Base-by-base conservation (phyloP, 345 rosid species). In the Lepidium africanum region DNA sequence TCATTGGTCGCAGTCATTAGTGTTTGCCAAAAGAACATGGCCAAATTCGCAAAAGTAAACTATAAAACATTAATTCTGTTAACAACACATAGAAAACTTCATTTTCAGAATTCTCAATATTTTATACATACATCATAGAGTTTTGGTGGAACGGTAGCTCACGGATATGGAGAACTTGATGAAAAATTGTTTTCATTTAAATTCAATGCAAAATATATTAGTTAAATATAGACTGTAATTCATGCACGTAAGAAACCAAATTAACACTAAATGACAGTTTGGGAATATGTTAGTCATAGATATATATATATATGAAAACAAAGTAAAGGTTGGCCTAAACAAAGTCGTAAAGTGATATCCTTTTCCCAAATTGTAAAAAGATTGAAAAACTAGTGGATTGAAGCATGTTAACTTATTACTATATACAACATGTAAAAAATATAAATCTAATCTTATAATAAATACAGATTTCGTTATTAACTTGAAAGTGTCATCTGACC, bases 291-390 rank as follows among this genome's bases (percentile, higher is more conserved):
- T 25, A 40, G 65, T 48, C 19, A 38, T 47, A 19, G 40, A 25
- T 7, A 35, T 15, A 11, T 10, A 45, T 36, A 7, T n/a, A n/a
- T n/a, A n/a, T n/a, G 3, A 23, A 21, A 47, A 48, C 46, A 21
- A 35, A 35, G 48, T 21, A 68, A 57, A 46, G 56, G 48, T 11
- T 57, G n/a, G 17, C 65, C 72, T 45, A 68, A 56, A 55, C 27
- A 37, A 57, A 68, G 19, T 46, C 63, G 11, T 45, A 30, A 30
- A 45, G 8, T 10, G 10, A 40, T 25, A 37, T 9, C 25, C 9
- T 59, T 43, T n/a, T 3, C 12, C 25, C 10, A 54, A 35, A 15
- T 5, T 2, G 23, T 33, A 9, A 53, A 50, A 6, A 6, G 40
- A 2, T 41, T 55, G 0, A 10, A 30, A 37, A 36, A 10, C 30